Evolutionary conservation across 805 yeast genomes (phyloP).

Genomic region (Metschnikowia chrysomelidarum): DNA sequence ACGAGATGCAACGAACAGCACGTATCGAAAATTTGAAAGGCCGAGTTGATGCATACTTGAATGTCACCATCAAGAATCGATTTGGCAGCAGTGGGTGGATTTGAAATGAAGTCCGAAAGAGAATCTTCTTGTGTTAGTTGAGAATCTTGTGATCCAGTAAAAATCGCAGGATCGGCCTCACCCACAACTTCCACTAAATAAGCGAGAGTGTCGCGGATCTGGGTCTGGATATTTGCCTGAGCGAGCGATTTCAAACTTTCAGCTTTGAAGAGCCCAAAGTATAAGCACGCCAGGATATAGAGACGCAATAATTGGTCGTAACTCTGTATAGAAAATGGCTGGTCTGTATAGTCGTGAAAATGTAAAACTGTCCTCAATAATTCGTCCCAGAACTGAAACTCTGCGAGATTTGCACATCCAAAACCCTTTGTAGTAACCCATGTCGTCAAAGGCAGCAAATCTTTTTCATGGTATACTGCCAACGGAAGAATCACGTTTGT

Average conservation of each 20-base stretch:
- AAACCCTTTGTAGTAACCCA: conserved; percentile 22
- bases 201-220: conserved; percentile 24
- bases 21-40: conserved; percentile 19
- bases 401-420: conserved; percentile 2
- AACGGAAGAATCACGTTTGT: conserved; percentile 30
- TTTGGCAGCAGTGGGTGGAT: conserved; percentile 3
- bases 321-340: conserved; percentile 1
- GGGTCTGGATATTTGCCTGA: conserved; percentile 28
- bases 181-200: conserved; percentile 8
- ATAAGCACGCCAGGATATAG: conserved; percentile 11
- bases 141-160: no score
- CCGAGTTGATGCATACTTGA: conserved; percentile 1
- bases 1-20: conserved; percentile 36
- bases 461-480: conserved; percentile 18
- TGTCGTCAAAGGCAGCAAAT: conserved; percentile 24
- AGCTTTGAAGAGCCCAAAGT: conserved; percentile 13
- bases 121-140: neutral
- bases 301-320: conserved; percentile 5
- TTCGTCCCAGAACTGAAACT: conserved; percentile 17
- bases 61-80: conserved; percentile 1
- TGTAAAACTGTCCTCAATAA: conserved; percentile 7
- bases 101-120: conserved; percentile 20
- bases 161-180: neutral
- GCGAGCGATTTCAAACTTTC: conserved; percentile 25
- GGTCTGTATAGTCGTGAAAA: conserved; percentile 4